Evolutionary conservation across 306 rosid genomes (phyloP), one percentile per base, ranked within the genome.

Genomic region (Lathyrus aphaca): DNA sequence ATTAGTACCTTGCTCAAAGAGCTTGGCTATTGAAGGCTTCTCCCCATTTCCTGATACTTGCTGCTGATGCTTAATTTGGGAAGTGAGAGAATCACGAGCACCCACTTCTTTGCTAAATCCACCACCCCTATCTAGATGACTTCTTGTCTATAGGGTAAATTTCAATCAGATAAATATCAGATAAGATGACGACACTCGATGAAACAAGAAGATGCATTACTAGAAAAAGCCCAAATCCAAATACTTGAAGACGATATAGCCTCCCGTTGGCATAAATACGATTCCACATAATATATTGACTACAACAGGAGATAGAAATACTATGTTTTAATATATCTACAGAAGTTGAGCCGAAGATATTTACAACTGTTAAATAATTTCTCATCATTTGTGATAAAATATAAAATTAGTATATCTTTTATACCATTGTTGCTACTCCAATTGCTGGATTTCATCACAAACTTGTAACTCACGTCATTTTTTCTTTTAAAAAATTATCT

Each of bases 1-100:
- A 29, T 50, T 44, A 68, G 60, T 65, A 95, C 99, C 99, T 95
- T 95, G 99, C 69, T 95, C 99, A 70, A 95, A 95, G 80, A 95
- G 97, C 82, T 95, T 91, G 68, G 97, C 96, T 49, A 95, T 82
- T 29, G 99, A 91, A 76, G 97, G 84, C 81, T 87, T 95, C 64
- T 86, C 96, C 73, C 88, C 96, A 30, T 84, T 87, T 77, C 86
- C 96, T 25, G 88, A 82, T 32, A 86, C 87, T 73, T 79, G 85
- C 73, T 79, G 95, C 35, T 90, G 85, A 18, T 64, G 83, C 78
- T 82, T 88, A 76, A 79, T 79, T 83, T 86, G 95, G 68, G 86
- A 72, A 57, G 82, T 53, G 49, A 83, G 95, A 81, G 97, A 83
- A 79, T 87, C 95, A 58, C 73, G 81, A 66, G 72, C 80, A 68